Evolutionary conservation across 1,139 yeast species (phyloP), one percentile per base, ranked within the genome.

Genomic region (Pichia inconspicua): DNA sequence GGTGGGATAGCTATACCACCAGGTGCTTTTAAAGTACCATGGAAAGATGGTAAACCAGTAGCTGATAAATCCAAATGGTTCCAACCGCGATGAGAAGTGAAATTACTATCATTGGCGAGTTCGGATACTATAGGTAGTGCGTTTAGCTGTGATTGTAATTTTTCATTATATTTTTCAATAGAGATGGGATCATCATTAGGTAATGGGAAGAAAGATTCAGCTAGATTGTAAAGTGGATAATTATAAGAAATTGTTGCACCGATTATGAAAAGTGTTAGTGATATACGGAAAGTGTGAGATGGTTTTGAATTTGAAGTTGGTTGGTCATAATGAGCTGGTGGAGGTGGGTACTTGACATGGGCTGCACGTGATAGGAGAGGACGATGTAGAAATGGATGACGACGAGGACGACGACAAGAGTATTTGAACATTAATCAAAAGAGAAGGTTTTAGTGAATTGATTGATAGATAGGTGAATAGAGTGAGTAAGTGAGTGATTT

Each of bases 1-100:
- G 96, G 96, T 43, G 82, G 77, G 42, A 86, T 40, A 9, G 88
- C 75, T 48, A 89, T 74, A 0, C 90, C 95, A 3, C 96, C 96
- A 0, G 95, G 90, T 0, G 67, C 68, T n/a, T 68, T 61, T 42
- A 80, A 59, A 2, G 75, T 66, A 38, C 68, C 65, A 30, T 70
- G 67, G 5, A 72, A 50, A n/a, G 32, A 30, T 14, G 50, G 50
- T 12, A 48, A 32, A 14, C 53, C 54, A 1, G 51, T 28, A 17
- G 52, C 44, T 9, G 51, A 35, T 51, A 75, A 76, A 44, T 62
- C 55, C 25, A 80, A 65, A 52, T 76, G 75, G 46, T 78, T 80
- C 86, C 87, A 82, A 4, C 86, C 78, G 46, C 80, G 70, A 17
- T 72, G 60, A 51, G 68, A 65, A 7, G 41, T 45, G 72, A 74